Conservation (phyloP, 176 grass and related monocot species). For the Eremochloa ophiuroides region DNA sequence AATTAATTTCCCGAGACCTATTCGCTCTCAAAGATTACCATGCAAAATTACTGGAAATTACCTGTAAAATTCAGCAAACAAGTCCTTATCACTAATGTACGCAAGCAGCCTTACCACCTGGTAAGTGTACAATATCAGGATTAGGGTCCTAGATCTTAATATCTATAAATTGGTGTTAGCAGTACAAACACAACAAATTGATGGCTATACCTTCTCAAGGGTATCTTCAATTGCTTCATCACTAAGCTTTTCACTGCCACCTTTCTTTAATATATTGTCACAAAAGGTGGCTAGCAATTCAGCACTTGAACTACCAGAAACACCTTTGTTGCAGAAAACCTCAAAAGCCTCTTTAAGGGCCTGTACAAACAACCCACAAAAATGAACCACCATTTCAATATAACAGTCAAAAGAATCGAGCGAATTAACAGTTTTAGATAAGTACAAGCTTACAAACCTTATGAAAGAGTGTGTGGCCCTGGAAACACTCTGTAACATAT, state of each 20-base stretch:
- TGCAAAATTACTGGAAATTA: conserved; percentile 21
- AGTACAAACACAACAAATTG: neutral
- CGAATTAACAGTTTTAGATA: neutral
- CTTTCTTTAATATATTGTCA: conserved; percentile 95
- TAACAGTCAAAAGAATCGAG: neutral
- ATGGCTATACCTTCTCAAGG: conserved; percentile 70
- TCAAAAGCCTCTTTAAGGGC: conserved; percentile 96
- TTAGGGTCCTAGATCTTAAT: neutral
- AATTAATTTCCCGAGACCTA: too few relatives aligned
- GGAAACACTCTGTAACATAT: conserved; percentile 89
- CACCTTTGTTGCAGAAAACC: conserved; percentile 95
- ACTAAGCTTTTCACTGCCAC: conserved; percentile 90
- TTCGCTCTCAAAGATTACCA: too few relatives aligned
- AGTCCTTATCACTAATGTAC: conserved; percentile 91
- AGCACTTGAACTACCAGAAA: conserved; percentile 81
- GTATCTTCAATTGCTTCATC: conserved; percentile 97
- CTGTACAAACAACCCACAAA: conserved; percentile 26
- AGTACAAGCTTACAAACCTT: conserved; percentile 55
- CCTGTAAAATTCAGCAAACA: conserved; percentile 98
- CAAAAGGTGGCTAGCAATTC: conserved; percentile 85
- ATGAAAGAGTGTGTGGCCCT: conserved; percentile 85
- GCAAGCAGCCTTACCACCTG: conserved; percentile 96
- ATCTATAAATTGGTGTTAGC: neutral
- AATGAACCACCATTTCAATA: neutral
- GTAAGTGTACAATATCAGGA: conserved; percentile 4